phyloP scores from a whole-genome alignment of 1,284 basidiomycete species.

The Ustilago trichophora region DNA sequence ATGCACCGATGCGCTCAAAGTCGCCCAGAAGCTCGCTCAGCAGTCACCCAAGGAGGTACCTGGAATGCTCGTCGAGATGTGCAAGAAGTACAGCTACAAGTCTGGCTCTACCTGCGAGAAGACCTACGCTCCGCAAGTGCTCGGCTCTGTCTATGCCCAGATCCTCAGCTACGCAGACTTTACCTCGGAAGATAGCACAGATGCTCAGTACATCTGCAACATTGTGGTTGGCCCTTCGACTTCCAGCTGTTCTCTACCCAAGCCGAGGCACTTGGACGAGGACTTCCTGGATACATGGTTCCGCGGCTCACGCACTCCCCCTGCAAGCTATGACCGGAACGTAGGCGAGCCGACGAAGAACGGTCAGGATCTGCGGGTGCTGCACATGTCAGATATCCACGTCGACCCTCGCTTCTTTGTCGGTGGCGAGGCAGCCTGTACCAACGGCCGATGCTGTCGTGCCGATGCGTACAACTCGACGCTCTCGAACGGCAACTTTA shows the following conservation, averaged over 20 bases:
- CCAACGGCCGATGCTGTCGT: slow-evolving; percentile 78
- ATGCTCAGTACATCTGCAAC: slow-evolving; percentile 60
- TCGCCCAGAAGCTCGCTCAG: slow-evolving; percentile 75
- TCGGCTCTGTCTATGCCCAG: slow-evolving; percentile 56
- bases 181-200: slow-evolving; percentile 31
- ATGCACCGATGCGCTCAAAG: slow-evolving; percentile 74
- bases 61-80: slow-evolving; percentile 72
- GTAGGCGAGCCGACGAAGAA: slow-evolving; percentile 54
- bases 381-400: slow-evolving; percentile 81
- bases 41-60: slow-evolving; percentile 75
- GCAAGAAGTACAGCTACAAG: slow-evolving; percentile 73
- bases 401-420: slow-evolving; percentile 81
- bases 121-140: slow-evolving; percentile 36
- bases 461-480: slow-evolving; percentile 71
- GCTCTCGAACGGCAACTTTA: slow-evolving; percentile 68
- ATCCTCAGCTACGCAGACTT: slow-evolving; percentile 63
- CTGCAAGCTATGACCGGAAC: slow-evolving; percentile 28
- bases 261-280: slow-evolving; percentile 38
- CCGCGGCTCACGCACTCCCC: slow-evolving; percentile 37
- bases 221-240: slow-evolving; percentile 42
- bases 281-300: slow-evolving; percentile 59
- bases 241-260: slow-evolving; percentile 48
- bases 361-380: slow-evolving; percentile 75
- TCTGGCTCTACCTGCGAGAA: slow-evolving; percentile 68
- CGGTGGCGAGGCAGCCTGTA: slow-evolving; percentile 79